Evolutionary conservation across 257 asterid genomes (phyloP).

Genomic region (Solanum corneliomulleri): DNA sequence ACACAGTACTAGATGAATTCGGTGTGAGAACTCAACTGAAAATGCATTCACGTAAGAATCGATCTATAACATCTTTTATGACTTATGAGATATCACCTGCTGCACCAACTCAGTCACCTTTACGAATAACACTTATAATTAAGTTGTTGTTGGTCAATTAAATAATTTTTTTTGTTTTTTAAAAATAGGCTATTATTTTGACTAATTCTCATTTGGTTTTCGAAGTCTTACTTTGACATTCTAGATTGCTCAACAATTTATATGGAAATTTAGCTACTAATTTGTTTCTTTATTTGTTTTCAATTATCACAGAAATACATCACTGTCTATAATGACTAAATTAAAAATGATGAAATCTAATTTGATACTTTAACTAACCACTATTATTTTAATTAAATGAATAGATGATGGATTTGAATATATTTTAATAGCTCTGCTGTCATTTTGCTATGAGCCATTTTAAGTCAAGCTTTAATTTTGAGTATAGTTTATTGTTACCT

Average conservation of each 20-base stretch:
- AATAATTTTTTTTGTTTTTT: not conserved
- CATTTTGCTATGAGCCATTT: not conserved
- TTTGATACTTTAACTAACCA: not conserved
- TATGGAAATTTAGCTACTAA: not conserved
- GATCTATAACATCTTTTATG: not conserved
- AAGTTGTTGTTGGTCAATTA: not conserved
- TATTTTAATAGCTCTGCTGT: not conserved
- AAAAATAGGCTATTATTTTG: not conserved
- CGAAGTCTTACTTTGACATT: not conserved
- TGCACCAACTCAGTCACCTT: not conserved
- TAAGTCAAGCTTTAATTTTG: not conserved
- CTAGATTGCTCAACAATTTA: not conserved
- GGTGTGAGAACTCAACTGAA: not conserved
- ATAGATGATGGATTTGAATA: not conserved
- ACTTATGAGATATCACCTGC: fast-evolving
- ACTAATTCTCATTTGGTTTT: not conserved
- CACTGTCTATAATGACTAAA: not conserved
- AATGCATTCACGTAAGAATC: not conserved
- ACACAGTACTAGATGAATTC: not conserved
- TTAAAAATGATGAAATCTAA: not conserved
- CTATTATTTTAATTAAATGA: not conserved
- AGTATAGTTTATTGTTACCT: not conserved
- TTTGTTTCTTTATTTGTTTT: not conserved
- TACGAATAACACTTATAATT: not conserved
- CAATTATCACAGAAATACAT: not conserved